phyloP scores from a whole-genome alignment of 176 grass and related monocot species.

The Raddia distichophylla region DNA sequence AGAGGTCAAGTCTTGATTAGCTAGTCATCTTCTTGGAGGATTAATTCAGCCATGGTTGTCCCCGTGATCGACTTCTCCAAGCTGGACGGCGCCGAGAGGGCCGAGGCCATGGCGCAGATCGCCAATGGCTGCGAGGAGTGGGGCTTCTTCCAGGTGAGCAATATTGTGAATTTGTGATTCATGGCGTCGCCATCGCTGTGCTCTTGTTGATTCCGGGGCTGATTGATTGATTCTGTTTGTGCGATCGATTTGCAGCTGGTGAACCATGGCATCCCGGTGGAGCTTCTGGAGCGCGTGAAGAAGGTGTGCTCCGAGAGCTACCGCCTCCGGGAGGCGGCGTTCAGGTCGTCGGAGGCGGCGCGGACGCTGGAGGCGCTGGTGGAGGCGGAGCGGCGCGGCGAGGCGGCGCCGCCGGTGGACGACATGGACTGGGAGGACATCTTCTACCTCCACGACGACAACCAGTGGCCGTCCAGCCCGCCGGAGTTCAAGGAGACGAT shows the following conservation, averaged over 20 bases:
- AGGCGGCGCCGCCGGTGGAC: slow-evolving; percentile 41
- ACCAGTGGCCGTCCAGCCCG: slow-evolving; percentile 56
- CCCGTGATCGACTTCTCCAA: slow-evolving; percentile 67
- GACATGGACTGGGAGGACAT: slow-evolving; percentile 71
- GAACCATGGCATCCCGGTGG: slow-evolving; percentile 57
- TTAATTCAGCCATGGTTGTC: slow-evolving; percentile 39
- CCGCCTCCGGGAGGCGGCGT: slow-evolving; percentile 49
- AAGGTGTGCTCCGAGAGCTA: slow-evolving; percentile 58
- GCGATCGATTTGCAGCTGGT: slow-evolving; percentile 23
- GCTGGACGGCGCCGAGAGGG: slow-evolving; percentile 44
- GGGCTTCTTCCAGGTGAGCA: slow-evolving; percentile 55
- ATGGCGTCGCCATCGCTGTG: no score
- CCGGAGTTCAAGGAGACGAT: slow-evolving; percentile 64
- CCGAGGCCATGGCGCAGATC: slow-evolving; percentile 31
- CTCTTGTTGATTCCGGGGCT: neutral
- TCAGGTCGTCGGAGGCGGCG: slow-evolving; percentile 46
- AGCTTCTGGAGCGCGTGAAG: slow-evolving; percentile 59
- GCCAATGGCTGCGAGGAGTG: slow-evolving; percentile 57
- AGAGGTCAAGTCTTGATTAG: no score
- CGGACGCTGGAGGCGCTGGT: slow-evolving; percentile 29
- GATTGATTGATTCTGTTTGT: neutral
- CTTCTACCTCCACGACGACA: slow-evolving; percentile 56
- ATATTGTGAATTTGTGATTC: no score
- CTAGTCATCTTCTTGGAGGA: neutral
- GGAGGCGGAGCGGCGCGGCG: slow-evolving; percentile 27